phyloP scores from a whole-genome alignment of 2,329 filamentous ascomycete genomes.

The Cordyceps tenuipes region DNA sequence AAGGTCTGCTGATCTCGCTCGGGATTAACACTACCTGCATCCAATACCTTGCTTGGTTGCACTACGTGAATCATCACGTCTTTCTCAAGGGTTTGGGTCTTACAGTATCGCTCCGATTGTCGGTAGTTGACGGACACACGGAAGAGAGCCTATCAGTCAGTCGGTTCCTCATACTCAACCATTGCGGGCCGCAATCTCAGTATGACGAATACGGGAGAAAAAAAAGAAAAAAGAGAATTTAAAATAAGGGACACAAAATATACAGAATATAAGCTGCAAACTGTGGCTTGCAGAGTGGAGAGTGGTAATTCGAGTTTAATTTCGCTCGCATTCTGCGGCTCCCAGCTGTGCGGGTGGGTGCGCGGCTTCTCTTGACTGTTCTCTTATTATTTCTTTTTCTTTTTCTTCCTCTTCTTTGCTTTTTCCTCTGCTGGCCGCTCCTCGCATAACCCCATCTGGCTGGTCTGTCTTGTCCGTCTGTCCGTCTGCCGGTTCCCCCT shows the following conservation, averaged over 20 bases:
- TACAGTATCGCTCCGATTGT: neutral
- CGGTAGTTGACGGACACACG: conserved; percentile 1
- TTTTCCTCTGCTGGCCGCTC: neutral
- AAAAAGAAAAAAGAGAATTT: neutral
- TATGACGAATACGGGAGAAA: neutral
- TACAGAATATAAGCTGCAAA: too few species aligned
- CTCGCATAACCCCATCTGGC: neutral
- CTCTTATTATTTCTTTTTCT: neutral
- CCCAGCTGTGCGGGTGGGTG: neutral
- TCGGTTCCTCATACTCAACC: neutral
- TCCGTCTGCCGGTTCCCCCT: neutral
- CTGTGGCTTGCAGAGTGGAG: conserved; percentile 10
- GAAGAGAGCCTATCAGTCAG: neutral
- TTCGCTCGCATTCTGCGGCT: conserved; percentile 1
- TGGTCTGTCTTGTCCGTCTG: neutral
- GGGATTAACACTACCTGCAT: conserved; percentile 12
- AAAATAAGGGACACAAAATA: too few species aligned
- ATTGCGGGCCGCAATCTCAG: conserved; percentile 11
- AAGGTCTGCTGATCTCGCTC: conserved; percentile 12
- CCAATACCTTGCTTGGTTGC: neutral
- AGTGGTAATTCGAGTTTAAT: conserved; percentile 5
- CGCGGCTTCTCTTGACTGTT: neutral
- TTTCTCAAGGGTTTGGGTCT: too few species aligned
- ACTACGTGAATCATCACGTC: neutral
- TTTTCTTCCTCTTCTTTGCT: neutral